Base-by-base conservation (phyloP, 768 basidiomycete genomes). In the Paxillus ammoniavirescens region DNA sequence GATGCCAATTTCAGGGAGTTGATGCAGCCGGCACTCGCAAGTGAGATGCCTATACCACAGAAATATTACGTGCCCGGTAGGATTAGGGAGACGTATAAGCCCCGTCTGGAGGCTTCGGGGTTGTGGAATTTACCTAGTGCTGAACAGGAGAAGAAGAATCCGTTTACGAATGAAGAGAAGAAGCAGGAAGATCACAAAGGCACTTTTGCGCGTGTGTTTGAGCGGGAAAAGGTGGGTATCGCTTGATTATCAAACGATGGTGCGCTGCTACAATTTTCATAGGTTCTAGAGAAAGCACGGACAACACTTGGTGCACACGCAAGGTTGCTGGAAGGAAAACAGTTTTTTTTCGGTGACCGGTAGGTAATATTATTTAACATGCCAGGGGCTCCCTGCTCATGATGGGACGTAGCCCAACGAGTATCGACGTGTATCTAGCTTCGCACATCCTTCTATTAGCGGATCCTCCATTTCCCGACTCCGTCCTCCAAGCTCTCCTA, bases 31-130 rank as follows among this genome's bases (percentile, higher is more conserved):
- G 69, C 76, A 0, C 69, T 92, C 38, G 80, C 77, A 1, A 76
- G 78, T 6, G 66, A 83, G 59, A 82, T 87, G 50, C 77, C 82
- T 13, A 50, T 86, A 2, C 90, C 89, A 1, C 87, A 88, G 61
- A 78, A 82, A 8, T 92, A 89, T 64, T 93, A 87, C 61, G 80
- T 89, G 7, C 85, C 89, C 0, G 62, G 66, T 5, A 79, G 89
- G 15, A 77, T 91, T 31, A 80, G 88, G 37, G 73, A 78, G 26
- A 65, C 75, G 15, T 80, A 85, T 58, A 76, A 69, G 49, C 73
- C 79, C 12, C 79, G 87, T 13, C 71, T 93, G 35, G 81, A 87
- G 63, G 77, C 77, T 8, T 77, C 78, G 26, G 87, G 83, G 9
- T 64, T 91, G 21, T 91, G 89, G 89, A 73, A 68, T 59, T 55